Percentiles rank a stretch among this genome's conserved stretches.
phyloP scores from a whole-genome alignment of 1,139 yeast genomes.

The Eremothecium gossypii region DNA sequence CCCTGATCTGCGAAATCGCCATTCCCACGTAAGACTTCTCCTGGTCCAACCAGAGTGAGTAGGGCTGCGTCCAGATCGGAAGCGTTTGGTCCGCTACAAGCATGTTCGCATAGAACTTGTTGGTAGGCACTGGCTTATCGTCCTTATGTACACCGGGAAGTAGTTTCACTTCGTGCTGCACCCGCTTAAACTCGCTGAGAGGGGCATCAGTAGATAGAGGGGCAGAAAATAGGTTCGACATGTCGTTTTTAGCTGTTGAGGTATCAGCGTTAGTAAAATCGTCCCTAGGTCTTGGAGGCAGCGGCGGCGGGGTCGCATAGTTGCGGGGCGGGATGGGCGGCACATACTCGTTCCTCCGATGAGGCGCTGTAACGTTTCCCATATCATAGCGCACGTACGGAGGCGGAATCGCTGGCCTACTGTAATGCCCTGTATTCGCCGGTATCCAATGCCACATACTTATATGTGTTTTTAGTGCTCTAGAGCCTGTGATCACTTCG shows the following conservation, averaged over 20 bases:
- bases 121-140: conserved; percentile 58
- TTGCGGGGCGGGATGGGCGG: background rate
- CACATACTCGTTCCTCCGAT: no score
- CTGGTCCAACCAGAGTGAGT: conserved; percentile 56
- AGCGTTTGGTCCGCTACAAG: conserved; percentile 55
- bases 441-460: no score
- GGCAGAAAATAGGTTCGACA: conserved; percentile 22
- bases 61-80: conserved; percentile 76
- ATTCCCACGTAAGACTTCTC: conserved; percentile 40
- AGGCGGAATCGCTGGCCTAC: conserved; percentile 10
- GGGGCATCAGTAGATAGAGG: conserved; percentile 41
- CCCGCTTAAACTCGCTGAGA: conserved; percentile 37
- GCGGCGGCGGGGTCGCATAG: conserved; percentile 6
- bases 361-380: no score
- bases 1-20: conserved; percentile 59
- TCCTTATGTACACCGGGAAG: conserved; percentile 37
- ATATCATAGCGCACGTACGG: conserved; percentile 5
- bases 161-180: conserved; percentile 38
- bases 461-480: no score
- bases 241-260: conserved; percentile 6
- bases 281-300: conserved; percentile 10
- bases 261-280: conserved; percentile 7
- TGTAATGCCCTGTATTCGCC: background rate
- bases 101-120: conserved; percentile 76
- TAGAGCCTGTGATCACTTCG: no score